Conservation (phyloP, 2,329 filamentous ascomycete species). For the Paracoccidioides brasiliensis region DNA sequence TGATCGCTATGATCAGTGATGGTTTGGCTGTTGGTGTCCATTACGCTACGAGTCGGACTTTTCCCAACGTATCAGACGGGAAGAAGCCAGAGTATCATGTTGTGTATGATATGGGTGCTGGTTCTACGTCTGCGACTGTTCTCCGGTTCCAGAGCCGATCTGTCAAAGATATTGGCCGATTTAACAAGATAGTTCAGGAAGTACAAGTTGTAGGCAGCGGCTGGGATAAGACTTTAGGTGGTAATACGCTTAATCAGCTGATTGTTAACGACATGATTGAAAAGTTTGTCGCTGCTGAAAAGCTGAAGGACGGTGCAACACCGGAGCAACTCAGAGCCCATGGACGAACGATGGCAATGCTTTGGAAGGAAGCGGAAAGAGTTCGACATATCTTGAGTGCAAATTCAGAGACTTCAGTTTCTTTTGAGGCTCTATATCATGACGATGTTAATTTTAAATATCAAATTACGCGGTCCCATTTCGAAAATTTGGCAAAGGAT, state of each 20-base stretch:
- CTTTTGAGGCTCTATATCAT: conserved; percentile 72
- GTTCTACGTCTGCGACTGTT: conserved; percentile 80
- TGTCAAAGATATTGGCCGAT: conserved; percentile 83
- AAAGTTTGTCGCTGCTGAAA: conserved; percentile 59
- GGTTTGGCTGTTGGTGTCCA: conserved; percentile 86
- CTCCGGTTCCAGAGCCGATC: conserved; percentile 77
- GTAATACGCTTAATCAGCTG: conserved; percentile 74
- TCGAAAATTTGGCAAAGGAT: conserved; percentile 61
- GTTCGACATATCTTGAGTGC: conserved; percentile 83
- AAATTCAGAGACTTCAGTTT: conserved; percentile 66
- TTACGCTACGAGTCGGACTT: conserved; percentile 83
- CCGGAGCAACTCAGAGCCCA: conserved; percentile 46
- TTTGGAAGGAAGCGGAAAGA: conserved; percentile 86
- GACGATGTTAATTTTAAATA: conserved; percentile 91
- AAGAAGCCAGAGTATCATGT: conserved; percentile 82
- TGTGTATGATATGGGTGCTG: conserved; percentile 95
- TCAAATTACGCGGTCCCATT: conserved; percentile 66
- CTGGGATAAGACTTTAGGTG: conserved; percentile 83
- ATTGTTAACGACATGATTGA: conserved; percentile 81
- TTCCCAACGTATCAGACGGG: conserved; percentile 70
- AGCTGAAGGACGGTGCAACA: conserved; percentile 29
- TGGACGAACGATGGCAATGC: conserved; percentile 72
- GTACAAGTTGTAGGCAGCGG: conserved; percentile 76
- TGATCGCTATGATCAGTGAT: conserved; percentile 75
- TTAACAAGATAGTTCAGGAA: conserved; percentile 94